Conservation (phyloP, 495 filamentous ascomycete genomes). For the Neurospora sp. region DNA sequence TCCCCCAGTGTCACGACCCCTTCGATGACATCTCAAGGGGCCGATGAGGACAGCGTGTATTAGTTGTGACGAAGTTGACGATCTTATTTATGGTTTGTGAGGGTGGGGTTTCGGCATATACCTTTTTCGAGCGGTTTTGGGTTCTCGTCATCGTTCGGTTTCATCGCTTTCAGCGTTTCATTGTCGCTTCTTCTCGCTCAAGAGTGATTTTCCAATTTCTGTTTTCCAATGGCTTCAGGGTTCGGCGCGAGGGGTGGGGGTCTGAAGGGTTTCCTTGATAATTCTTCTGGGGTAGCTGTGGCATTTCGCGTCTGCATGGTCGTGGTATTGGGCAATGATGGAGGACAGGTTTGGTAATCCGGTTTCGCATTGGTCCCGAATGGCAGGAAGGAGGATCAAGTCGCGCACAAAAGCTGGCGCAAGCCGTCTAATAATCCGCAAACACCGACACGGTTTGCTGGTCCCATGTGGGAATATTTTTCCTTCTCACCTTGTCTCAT, state of each 20-base stretch:
- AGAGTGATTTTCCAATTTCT: slow-evolving; percentile 9
- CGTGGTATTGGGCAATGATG: slow-evolving; percentile 35
- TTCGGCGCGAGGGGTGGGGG: slow-evolving; percentile 19
- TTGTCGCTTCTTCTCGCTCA: slow-evolving; percentile 7
- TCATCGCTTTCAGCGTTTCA: slow-evolving; percentile 20
- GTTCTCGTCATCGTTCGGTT: slow-evolving; percentile 16
- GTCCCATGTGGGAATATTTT: slow-evolving; percentile 33
- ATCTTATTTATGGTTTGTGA: slow-evolving; percentile 33
- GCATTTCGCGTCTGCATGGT: slow-evolving; percentile 33
- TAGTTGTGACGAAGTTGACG: slow-evolving; percentile 36
- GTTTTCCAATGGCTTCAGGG: slow-evolving; percentile 10
- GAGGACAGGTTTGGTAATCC: slow-evolving; percentile 31
- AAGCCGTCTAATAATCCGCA: slow-evolving; percentile 34
- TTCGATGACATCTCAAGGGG: slow-evolving; percentile 52
- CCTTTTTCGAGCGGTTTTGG: slow-evolving; percentile 21
- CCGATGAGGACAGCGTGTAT: slow-evolving; percentile 51
- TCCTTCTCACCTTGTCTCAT: slow-evolving; percentile 36
- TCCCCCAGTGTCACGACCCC: slow-evolving; percentile 49
- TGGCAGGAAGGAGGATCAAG: neutral
- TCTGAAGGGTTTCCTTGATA: slow-evolving; percentile 13
- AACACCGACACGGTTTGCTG: slow-evolving; percentile 41
- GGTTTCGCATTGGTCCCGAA: slow-evolving; percentile 31
- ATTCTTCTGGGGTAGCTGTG: slow-evolving; percentile 15
- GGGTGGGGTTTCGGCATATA: slow-evolving; percentile 40
- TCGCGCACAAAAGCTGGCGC: slow-evolving; percentile 32